Base-by-base conservation (phyloP, 129 eudicot species). In the Logfia minima region DNA sequence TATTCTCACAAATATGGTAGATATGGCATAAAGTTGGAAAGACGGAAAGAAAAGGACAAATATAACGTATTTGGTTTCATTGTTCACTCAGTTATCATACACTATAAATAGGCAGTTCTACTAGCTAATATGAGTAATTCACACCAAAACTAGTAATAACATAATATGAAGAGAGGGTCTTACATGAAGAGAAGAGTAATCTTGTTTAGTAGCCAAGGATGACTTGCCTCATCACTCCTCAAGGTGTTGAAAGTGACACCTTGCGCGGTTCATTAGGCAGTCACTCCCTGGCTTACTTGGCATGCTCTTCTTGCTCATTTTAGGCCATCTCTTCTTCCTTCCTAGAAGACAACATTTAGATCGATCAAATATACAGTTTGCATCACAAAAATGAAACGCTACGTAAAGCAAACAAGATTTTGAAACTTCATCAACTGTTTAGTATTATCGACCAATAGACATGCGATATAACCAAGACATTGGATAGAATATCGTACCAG, bases 121-220 rank as follows among this genome's bases (percentile, higher is more conserved):
- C 2, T 43, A 24, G 24, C 24, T 24, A 9, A 3, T 43, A 43
- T 43, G 24, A 56, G 11, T 56, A 43, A 43, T 43, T 16, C 63
- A 18, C 63, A 56, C 0, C 24, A 56, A 21, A 56, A 56, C 26
- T 56, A 5, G 24, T 24, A 1, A 56, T 6, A 56, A 56, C 1
- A n/a, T 56, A 56, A 56, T 24, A n/a, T 56, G 63, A 56, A 56
- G 63, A 56, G 23, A 56, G 4, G 63, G 5, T 24, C 24, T n/a
- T n/a, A n/a, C n/a, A n/a, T n/a, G n/a, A n/a, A n/a, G n/a, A n/a
- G n/a, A n/a, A n/a, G n/a, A n/a, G 26, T n/a, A 56, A n/a, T 55
- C 8, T 71, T 4, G 88, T 85, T 84, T 76, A 84, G 80, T 84
- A 87, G 91, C 91, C 88, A 87, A 87, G 86, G 88, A 87, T 84